These are phyloP conservation scores for Pseudogymnoascus sp. DNA, from an alignment of 2,329 filamentous ascomycete species.

Conservation along the genomic window DNA sequence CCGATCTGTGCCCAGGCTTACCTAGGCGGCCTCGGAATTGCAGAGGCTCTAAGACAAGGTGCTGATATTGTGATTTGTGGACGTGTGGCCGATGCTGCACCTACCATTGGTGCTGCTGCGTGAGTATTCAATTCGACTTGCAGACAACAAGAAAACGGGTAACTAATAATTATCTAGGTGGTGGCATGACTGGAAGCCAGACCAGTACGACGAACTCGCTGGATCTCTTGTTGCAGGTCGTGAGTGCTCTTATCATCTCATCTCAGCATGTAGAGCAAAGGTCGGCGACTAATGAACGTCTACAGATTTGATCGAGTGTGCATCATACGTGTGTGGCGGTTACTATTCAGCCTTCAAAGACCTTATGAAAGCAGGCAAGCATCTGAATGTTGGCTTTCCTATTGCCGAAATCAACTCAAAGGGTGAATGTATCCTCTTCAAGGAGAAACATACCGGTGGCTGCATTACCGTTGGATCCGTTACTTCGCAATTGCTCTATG, in stretches of 20 bases:
- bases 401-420: slow-evolving; percentile 12
- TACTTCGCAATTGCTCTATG: slow-evolving; percentile 32
- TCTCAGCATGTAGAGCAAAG: not conserved
- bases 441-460: slow-evolving; percentile 13
- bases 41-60: slow-evolving; percentile 29
- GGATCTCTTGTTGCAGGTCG: slow-evolving; percentile 30
- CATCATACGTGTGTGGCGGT: slow-evolving; percentile 21
- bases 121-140: not conserved
- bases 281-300: not conserved
- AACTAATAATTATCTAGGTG: slow-evolving; percentile 19
- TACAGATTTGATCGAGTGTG: slow-evolving; percentile 26
- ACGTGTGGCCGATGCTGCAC: slow-evolving; percentile 37
- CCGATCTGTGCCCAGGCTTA: slow-evolving; percentile 22
- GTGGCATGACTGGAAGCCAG: slow-evolving; percentile 38
- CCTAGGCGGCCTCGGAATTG: slow-evolving; percentile 35
- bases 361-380: not conserved
- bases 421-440: slow-evolving; percentile 12
- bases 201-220: slow-evolving; percentile 33
- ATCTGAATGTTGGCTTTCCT: slow-evolving; percentile 19
- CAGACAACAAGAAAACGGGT: not conserved
- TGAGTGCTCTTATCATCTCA: not conserved
- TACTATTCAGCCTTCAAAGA: slow-evolving; percentile 24
- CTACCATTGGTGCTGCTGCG: slow-evolving; percentile 35
- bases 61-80: slow-evolving; percentile 40
- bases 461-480: slow-evolving; percentile 24